Conservation (phyloP, 192 early-diverging fungal genomes). For the Coemansia sp. region DNA sequence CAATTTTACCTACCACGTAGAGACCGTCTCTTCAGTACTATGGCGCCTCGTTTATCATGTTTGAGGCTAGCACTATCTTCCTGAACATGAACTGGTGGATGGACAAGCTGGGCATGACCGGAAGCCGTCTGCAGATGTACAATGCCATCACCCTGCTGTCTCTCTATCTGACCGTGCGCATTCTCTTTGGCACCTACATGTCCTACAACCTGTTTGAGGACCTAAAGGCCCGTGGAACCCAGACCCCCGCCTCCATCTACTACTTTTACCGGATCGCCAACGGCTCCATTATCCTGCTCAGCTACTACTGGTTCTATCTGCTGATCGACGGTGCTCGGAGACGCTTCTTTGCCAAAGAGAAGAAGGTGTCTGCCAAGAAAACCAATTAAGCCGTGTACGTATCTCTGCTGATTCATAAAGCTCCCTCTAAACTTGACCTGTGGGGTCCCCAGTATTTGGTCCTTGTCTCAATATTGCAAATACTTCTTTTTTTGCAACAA, state of each 20-base stretch:
- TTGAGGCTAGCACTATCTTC: conserved; percentile 87
- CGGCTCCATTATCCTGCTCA: conserved; percentile 27
- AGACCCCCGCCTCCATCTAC: conserved; percentile 24
- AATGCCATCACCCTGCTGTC: conserved; percentile 78
- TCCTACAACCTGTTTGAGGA: conserved; percentile 57
- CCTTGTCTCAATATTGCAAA: neutral
- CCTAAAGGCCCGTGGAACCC: conserved; percentile 27
- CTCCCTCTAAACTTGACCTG: neutral
- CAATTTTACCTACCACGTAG: too few relatives aligned
- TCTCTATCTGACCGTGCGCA: conserved; percentile 71
- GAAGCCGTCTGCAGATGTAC: conserved; percentile 68
- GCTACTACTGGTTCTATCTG: conserved; percentile 54
- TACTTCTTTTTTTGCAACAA: neutral
- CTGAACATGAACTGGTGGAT: conserved; percentile 86
- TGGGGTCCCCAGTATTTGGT: neutral
- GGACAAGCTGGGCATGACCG: conserved; percentile 88
- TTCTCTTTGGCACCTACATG: conserved; percentile 74
- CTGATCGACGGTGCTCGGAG: conserved; percentile 41
- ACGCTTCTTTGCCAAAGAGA: conserved; percentile 26
- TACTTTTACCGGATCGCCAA: conserved; percentile 50
- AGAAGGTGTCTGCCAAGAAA: conserved; percentile 8
- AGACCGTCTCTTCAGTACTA: conserved; percentile 83
- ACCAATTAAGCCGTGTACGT: neutral
- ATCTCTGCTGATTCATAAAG: too few relatives aligned
- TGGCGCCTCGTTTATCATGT: conserved; percentile 84